Evolutionary conservation across 2,329 filamentous ascomycete genomes (phyloP), one percentile per base, ranked within the genome.

Genomic region (Sporothrix schenckii): DNA sequence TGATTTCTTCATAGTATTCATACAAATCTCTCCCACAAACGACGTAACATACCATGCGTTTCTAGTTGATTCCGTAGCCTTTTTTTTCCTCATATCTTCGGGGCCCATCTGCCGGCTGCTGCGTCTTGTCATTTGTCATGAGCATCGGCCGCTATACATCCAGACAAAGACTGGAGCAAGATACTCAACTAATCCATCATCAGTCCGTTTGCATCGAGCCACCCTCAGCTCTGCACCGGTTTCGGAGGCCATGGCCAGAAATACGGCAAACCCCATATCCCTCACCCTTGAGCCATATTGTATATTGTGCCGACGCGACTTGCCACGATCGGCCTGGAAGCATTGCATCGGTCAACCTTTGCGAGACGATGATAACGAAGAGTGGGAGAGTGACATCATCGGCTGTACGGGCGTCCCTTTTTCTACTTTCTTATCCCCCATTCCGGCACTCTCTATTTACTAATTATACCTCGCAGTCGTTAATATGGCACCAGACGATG

Each of bases 231-330:
- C 21, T 41, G 11, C 39, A 41, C 39, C 39, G 39, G 39, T 41
- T 41, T 41, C 39, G 39, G 39, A 58, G 27, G 54, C 27, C 66
- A 68, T 68, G 66, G 50, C 66, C 53, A 69, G 56, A 53, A 41
- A 50, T 44, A 63, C 27, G 24, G 44, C 56, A 53, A 44, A 61
- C 56, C n/a, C 44, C 44, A 69, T 69, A 27, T 53, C 54, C 47
- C 54, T 69, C 27, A 69, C 67, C 44, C 54, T 69, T 10, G 67
- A 69, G 67, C 67, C 54, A 41, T 69, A 69, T 27, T 69, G 56
- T n/a, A 63, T 69, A 41, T 53, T 69, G 44, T 69, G 67, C 54
- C 54, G 54, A 19, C 66, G 53, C 41, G 66, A 69, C 53, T 61
- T 69, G 19, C 66, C 66, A 69, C 53, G 54, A 60, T 69, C 66